Evolutionary conservation across 1,284 basidiomycete species (phyloP).

Genomic region (Moesziomyces globuligerus): DNA sequence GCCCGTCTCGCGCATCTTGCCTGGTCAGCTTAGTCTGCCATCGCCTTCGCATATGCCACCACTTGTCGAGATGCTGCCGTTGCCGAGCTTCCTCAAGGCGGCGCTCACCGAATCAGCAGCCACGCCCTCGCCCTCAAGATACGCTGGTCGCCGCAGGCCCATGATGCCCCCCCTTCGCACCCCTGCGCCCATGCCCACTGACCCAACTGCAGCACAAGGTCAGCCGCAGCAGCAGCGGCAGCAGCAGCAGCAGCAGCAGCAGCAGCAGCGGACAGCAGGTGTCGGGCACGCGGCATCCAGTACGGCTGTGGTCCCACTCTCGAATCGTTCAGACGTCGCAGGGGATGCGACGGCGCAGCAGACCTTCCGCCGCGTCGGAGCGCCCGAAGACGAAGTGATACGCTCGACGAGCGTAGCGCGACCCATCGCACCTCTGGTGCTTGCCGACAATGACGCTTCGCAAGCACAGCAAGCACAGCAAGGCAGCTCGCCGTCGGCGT

Average conservation of each 20-base stretch:
- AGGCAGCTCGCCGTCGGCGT: background rate
- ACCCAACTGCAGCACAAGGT: background rate
- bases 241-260: background rate
- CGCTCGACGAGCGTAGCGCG: constrained; percentile 30
- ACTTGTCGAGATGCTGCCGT: constrained; percentile 29
- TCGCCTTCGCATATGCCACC: constrained; percentile 50
- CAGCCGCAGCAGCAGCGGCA: background rate
- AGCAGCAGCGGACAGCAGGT: background rate
- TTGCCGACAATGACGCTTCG: constrained; percentile 10
- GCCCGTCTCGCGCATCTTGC: constrained; percentile 22
- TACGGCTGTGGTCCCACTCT: no score
- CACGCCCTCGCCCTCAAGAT: constrained; percentile 8
- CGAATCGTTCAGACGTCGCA: background rate
- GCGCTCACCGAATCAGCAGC: constrained; percentile 19
- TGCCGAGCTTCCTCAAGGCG: constrained; percentile 22
- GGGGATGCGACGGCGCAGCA: constrained; percentile 16
- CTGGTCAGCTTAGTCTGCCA: constrained; percentile 24
- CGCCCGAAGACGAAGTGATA: constrained; percentile 29
- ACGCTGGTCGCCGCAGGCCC: constrained; percentile 17
- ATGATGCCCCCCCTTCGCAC: constrained; percentile 38
- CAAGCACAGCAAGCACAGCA: no score
- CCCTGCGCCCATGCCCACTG: background rate
- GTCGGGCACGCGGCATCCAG: no score
- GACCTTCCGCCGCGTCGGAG: constrained; percentile 26
- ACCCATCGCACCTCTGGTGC: constrained; percentile 31